Percentiles rank a stretch among this genome's conserved stretches.
These are phyloP conservation scores for Blastomyces percursus DNA, from an alignment of 2,329 filamentous ascomycete species.

Conservation along the genomic window DNA sequence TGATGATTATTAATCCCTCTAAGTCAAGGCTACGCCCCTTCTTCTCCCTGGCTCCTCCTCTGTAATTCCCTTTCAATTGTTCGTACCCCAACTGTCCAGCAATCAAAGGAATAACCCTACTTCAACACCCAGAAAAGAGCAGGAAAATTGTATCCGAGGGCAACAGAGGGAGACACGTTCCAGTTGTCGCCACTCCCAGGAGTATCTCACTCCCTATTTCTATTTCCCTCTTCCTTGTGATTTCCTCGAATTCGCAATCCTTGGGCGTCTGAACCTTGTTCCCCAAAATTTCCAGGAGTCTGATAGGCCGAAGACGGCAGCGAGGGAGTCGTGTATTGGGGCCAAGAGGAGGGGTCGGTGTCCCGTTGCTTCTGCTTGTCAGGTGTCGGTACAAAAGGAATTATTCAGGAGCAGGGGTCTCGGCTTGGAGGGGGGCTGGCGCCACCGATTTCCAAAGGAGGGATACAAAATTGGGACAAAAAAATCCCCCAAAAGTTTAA, in stretches of 20 bases:
- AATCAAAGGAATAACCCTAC: neutral
- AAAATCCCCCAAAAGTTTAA: neutral
- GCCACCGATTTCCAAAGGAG: neutral
- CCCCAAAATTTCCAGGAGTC: neutral
- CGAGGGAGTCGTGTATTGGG: neutral
- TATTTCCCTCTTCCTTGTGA: neutral
- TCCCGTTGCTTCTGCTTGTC: neutral
- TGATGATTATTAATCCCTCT: conserved; percentile 1
- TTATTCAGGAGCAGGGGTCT: neutral
- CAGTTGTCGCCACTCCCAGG: neutral
- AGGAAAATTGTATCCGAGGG: neutral
- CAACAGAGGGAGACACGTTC: neutral
- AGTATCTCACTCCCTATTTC: neutral
- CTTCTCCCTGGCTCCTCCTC: neutral
- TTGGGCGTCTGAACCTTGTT: conserved; percentile 2
- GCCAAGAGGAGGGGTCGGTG: neutral
- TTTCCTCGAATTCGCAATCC: conserved; percentile 3
- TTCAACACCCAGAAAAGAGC: neutral
- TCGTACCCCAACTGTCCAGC: neutral
- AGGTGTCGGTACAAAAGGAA: neutral
- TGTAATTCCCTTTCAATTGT: neutral
- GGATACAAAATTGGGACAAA: neutral
- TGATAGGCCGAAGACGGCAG: neutral
- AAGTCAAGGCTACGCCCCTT: neutral
- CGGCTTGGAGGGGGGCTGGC: neutral